phyloP scores from a whole-genome alignment of 768 basidiomycete species.

The Tricholoma terreum region DNA sequence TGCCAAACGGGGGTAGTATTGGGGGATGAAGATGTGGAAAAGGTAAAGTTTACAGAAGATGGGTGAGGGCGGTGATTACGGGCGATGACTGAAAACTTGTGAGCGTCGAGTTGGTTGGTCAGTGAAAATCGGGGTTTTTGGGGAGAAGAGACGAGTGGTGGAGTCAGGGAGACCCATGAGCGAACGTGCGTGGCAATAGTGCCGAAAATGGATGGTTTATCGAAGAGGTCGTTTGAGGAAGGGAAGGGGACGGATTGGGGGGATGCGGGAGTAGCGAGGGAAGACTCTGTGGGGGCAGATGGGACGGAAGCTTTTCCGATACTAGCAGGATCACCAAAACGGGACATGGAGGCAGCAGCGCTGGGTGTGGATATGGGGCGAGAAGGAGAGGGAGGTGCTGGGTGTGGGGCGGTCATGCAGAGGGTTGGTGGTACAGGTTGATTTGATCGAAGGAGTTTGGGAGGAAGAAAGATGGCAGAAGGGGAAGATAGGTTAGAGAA shows the following conservation, averaged over 20 bases:
- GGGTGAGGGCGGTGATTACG: slow-evolving; percentile 14
- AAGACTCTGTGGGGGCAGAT: slow-evolving; percentile 45
- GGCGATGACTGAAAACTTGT: slow-evolving; percentile 22
- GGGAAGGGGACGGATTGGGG: slow-evolving; percentile 35
- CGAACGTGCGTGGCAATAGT: slow-evolving; percentile 41
- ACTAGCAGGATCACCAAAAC: slow-evolving; percentile 28
- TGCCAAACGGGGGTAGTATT: slow-evolving; percentile 22
- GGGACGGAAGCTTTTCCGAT: slow-evolving; percentile 31
- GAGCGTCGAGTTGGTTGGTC: slow-evolving; percentile 8
- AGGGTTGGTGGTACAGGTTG: slow-evolving; percentile 49
- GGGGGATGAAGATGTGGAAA: slow-evolving; percentile 16
- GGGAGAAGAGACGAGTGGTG: slow-evolving; percentile 24
- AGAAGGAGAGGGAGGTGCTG: slow-evolving; percentile 24
- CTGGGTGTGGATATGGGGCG: slow-evolving; percentile 30
- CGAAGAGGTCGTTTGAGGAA: slow-evolving; percentile 10
- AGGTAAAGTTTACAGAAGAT: slow-evolving; percentile 8
- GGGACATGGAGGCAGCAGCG: slow-evolving; percentile 28
- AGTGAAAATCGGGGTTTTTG: slow-evolving; percentile 10
- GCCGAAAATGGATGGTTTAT: slow-evolving; percentile 31
- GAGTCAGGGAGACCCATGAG: slow-evolving; percentile 41
- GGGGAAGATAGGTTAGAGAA: too few relatives aligned
- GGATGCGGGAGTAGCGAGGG: slow-evolving; percentile 50
- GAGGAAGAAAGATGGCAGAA: slow-evolving; percentile 23
- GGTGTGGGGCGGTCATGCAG: slow-evolving; percentile 43
- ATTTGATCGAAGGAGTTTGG: slow-evolving; percentile 37